phyloP scores from a whole-genome alignment of 2,329 filamentous ascomycete species.

The Zarea fungicola region DNA sequence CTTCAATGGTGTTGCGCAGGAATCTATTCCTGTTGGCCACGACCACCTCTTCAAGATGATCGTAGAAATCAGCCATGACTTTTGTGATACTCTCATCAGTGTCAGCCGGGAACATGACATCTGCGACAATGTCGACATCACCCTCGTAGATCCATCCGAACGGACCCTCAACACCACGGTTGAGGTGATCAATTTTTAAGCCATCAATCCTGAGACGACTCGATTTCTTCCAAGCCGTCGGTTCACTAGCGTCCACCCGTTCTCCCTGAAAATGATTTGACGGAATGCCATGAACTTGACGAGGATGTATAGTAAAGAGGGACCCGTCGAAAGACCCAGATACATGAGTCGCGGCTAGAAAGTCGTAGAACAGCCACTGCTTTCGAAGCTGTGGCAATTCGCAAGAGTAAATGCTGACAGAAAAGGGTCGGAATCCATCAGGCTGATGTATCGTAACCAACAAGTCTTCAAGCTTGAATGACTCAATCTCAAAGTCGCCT shows the following conservation, averaged over 20 bases:
- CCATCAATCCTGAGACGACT: slow-evolving; percentile 88
- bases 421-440: slow-evolving; percentile 84
- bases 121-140: slow-evolving; percentile 92
- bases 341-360: slow-evolving; percentile 91
- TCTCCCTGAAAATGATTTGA: slow-evolving; percentile 53
- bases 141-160: slow-evolving; percentile 98
- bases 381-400: slow-evolving; percentile 89
- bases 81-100: slow-evolving; percentile 85
- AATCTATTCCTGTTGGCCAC: slow-evolving; percentile 67
- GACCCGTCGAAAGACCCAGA: slow-evolving; percentile 94
- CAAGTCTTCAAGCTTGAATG: slow-evolving; percentile 92
- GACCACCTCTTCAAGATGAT: slow-evolving; percentile 89
- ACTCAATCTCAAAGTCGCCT: slow-evolving; percentile 95
- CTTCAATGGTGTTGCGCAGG: slow-evolving; percentile 42
- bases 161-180: slow-evolving; percentile 84
- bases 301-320: slow-evolving; percentile 92
- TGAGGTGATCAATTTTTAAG: slow-evolving; percentile 91
- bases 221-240: slow-evolving; percentile 88
- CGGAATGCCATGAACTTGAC: slow-evolving; percentile 77
- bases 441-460: slow-evolving; percentile 90
- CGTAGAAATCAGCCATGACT: slow-evolving; percentile 95
- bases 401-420: slow-evolving; percentile 92
- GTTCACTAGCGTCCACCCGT: slow-evolving; percentile 53
- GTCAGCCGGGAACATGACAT: slow-evolving; percentile 90
- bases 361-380: slow-evolving; percentile 97